Percentiles rank a stretch among this genome's conserved stretches.
These are phyloP conservation scores for Fusarium nodosum DNA, from an alignment of 2,329 filamentous ascomycete species.

Conservation along the genomic window DNA sequence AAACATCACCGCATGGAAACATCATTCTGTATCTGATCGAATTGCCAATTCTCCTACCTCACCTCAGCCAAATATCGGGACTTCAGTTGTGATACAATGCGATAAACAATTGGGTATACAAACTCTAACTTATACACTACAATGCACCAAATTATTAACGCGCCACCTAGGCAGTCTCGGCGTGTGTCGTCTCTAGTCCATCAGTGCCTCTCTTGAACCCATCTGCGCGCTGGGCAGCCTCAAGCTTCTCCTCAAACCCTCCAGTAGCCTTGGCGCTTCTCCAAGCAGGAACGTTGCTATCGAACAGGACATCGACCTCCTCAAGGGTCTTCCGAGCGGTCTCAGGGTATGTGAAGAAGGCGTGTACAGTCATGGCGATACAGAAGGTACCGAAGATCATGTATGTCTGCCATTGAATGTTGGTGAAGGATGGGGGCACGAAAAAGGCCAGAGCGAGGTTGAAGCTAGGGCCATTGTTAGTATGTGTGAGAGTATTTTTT, in stretches of 20 bases:
- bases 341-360: slow-evolving; percentile 69
- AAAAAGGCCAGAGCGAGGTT: slow-evolving; percentile 59
- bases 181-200: slow-evolving; percentile 33
- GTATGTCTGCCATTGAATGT: slow-evolving; percentile 65
- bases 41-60: not conserved
- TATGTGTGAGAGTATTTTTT: not conserved
- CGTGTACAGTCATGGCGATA: slow-evolving; percentile 59
- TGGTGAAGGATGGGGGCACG: slow-evolving; percentile 55
- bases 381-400: slow-evolving; percentile 60
- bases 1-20: not conserved
- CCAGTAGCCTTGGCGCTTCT: slow-evolving; percentile 29
- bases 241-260: slow-evolving; percentile 38
- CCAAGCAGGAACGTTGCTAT: slow-evolving; percentile 44
- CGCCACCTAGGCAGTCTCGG: slow-evolving; percentile 38
- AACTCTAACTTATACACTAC: not conserved
- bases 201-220: slow-evolving; percentile 40
- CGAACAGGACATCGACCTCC: slow-evolving; percentile 45
- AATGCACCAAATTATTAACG: not conserved
- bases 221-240: slow-evolving; percentile 39
- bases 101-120: not conserved
- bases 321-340: slow-evolving; percentile 56
- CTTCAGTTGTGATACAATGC: not conserved
- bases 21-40: not conserved
- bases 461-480: slow-evolving; percentile 46
- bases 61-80: not conserved